These are phyloP conservation scores for Hymenoscyphus fraxineus DNA, from an alignment of 2,329 filamentous ascomycete species.

Conservation along the genomic window DNA sequence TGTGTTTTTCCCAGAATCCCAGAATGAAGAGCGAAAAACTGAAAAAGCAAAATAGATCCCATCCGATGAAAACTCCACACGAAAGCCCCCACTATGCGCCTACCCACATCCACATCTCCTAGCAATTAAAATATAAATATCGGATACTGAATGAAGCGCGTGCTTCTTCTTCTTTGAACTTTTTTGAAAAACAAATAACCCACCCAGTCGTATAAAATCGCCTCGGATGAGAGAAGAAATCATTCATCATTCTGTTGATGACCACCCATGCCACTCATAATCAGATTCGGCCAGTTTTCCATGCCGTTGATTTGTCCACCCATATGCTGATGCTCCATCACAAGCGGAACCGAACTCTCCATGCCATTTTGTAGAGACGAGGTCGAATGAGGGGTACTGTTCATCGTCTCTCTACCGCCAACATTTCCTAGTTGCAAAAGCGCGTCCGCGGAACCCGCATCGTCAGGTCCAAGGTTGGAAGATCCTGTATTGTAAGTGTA, in stretches of 20 bases:
- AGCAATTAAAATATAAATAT: too few species aligned
- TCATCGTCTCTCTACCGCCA: background rate
- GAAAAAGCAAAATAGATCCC: too few species aligned
- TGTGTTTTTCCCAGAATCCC: too few species aligned
- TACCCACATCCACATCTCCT: too few species aligned
- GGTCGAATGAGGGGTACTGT: background rate
- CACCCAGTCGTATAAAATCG: too few species aligned
- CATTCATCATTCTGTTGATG: background rate
- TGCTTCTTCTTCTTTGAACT: too few species aligned
- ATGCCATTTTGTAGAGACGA: background rate
- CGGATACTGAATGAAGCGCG: too few species aligned
- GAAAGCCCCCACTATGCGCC: too few species aligned
- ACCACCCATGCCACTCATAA: background rate
- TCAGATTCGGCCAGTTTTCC: background rate
- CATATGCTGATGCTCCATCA: background rate
- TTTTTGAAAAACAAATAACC: too few species aligned
- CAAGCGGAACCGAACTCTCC: background rate
- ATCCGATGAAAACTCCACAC: too few species aligned
- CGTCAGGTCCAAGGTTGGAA: background rate
- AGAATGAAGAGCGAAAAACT: too few species aligned
- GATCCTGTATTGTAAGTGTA: background rate
- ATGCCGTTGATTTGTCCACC: background rate
- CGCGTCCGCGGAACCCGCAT: background rate
- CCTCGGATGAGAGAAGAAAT: background rate
- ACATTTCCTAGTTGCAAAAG: background rate